Evolutionary conservation across 257 asterid genomes (phyloP), one percentile per base, ranked within the genome.

Genomic region (Nicotiana tomentosiformis): DNA sequence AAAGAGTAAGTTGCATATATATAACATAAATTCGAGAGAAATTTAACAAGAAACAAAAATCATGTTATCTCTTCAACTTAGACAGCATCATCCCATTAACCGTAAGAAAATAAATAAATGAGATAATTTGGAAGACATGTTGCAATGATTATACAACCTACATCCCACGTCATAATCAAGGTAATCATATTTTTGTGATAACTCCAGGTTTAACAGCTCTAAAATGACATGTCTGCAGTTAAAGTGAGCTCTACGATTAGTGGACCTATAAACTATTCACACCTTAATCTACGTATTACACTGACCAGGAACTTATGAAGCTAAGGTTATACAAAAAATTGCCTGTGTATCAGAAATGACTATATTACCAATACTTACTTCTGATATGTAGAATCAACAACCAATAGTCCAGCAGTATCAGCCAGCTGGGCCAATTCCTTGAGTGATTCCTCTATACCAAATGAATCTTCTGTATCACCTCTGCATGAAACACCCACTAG

Each of bases 381-480:
- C 84, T 96, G 98, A 88, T 88, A 85, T 35, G 98, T 96, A 69
- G 99, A 94, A 84, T 93, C 99, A 87, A 92, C 97, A 87, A 94
- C 95, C 64, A 49, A 82, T 64, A 96, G 89, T 78, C 99, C 99
- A 87, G 99, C 99, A 30, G 98, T 96, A 57, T 96, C 99, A 84
- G 99, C 99, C 62, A 96, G 91, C 90, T 96, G 99, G 66, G 90
- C 91, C 82, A 96, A 90, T 89, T 96, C 99, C 62, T 85, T 87
- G 26, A 96, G 97, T 29, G 99, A 96, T 23, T 96, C 98, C 89
- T 96, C 99, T 74, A 91, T 91, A 32, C 89, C 87, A 82, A 94
- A 96, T 20, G 94, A 83, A 86, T 86, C 93, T 65, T 84, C 87
- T 1, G 66, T 68, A 46, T 89, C 94, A 70, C 94, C 93, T 90